A percentile compares a stretch with the other conserved stretches of the same genome.
These are phyloP conservation scores for Tetragonia tetragonoides DNA, from an alignment of 148 eudicot species.

Conservation along the genomic window DNA sequence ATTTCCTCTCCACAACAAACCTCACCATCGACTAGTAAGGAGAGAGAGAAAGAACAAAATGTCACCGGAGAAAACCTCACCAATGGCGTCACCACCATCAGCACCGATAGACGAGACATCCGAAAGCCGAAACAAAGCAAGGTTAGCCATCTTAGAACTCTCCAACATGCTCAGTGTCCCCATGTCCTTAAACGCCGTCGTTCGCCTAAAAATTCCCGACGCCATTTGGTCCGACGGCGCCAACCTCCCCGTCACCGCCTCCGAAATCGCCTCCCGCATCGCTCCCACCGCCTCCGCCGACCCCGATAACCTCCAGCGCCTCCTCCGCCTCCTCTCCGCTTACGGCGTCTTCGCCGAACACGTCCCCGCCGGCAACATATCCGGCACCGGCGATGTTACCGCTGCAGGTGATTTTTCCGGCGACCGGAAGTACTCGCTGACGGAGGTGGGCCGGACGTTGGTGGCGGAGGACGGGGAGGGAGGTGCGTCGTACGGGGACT, in stretches of 20 bases:
- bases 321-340: conserved; percentile 47
- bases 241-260: conserved; percentile 42
- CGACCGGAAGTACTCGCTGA: conserved; percentile 35
- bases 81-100: neutral
- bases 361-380: neutral
- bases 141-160: conserved; percentile 44
- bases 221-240: conserved; percentile 44
- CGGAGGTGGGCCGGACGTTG: conserved; percentile 45
- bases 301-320: conserved; percentile 45
- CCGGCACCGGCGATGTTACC: conserved; percentile 23
- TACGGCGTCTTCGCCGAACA: conserved; percentile 49
- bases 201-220: conserved; percentile 45
- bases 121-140: conserved; percentile 33
- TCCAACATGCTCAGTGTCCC: conserved; percentile 65
- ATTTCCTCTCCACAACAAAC: too few relatives aligned
- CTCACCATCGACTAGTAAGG: too few relatives aligned
- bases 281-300: conserved; percentile 34
- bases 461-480: conserved; percentile 45
- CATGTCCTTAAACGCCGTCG: conserved; percentile 53
- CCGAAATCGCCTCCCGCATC: conserved; percentile 32
- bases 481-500: conserved; percentile 39
- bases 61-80: conserved; percentile 13
- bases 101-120: conserved; percentile 32
- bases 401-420: too few relatives aligned
- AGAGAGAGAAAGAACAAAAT: conserved; percentile 4